Conservation (phyloP, 2,329 filamentous ascomycete species). For the Didymella glomerata region DNA sequence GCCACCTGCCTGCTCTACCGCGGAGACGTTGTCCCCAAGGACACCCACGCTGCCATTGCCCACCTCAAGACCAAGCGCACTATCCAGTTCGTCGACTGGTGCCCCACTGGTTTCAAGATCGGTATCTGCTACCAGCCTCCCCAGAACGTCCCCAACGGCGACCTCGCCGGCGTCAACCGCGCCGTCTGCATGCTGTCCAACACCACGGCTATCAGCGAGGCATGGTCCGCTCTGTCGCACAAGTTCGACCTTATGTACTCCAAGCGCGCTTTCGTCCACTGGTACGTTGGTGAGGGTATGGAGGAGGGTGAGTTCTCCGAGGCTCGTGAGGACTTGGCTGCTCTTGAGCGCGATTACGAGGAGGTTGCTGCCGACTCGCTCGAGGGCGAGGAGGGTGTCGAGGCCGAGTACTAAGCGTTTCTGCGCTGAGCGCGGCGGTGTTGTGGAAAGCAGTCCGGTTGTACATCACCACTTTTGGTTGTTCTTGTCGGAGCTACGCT, state of each 20-base stretch:
- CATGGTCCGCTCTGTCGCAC: slow-evolving; percentile 93
- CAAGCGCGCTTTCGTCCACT: slow-evolving; percentile 99
- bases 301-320: slow-evolving; percentile 99
- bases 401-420: slow-evolving; percentile 84
- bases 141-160: slow-evolving; percentile 93
- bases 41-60: slow-evolving; percentile 89
- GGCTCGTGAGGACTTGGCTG: slow-evolving; percentile 97
- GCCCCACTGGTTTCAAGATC: slow-evolving; percentile 99
- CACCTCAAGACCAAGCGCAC: slow-evolving; percentile 99
- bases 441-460: slow-evolving; percentile 33
- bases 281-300: slow-evolving; percentile 99
- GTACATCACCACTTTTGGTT: slow-evolving; percentile 41
- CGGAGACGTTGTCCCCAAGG: slow-evolving; percentile 96
- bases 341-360: slow-evolving; percentile 70
- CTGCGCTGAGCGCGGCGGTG: slow-evolving; percentile 28
- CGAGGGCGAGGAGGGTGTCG: slow-evolving; percentile 82
- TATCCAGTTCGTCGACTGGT: slow-evolving; percentile 99
- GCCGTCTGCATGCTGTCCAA: slow-evolving; percentile 99
- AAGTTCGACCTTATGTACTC: slow-evolving; percentile 99
- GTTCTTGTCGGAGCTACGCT: slow-evolving; percentile 33
- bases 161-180: slow-evolving; percentile 96
- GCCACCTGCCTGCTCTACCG: slow-evolving; percentile 97
- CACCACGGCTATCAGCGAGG: slow-evolving; percentile 98
- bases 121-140: slow-evolving; percentile 99
- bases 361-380: slow-evolving; percentile 96